A percentile compares a stretch with the other conserved stretches of the same genome.
Conservation (phyloP, 164 flowering plant species). For the Chimonanthus praecox region DNA sequence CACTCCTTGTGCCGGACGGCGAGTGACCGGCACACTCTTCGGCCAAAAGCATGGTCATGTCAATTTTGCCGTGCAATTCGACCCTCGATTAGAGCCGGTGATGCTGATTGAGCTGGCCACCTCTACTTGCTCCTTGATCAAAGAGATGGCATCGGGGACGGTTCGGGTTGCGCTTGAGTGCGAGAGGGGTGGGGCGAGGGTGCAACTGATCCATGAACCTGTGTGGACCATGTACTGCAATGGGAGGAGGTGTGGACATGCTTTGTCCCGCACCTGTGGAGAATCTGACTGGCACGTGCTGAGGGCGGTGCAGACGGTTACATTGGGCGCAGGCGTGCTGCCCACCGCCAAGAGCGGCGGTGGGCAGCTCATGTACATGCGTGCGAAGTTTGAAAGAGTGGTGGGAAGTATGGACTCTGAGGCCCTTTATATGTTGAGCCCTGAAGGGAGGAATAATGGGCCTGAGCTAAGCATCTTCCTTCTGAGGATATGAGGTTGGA, state of each 20-base stretch:
- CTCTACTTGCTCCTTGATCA: conserved; percentile 52
- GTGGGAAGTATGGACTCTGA: conserved; percentile 16
- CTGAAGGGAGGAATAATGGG: conserved; percentile 6
- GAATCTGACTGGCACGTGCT: conserved; percentile 18
- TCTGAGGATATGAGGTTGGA: not conserved
- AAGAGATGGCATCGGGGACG: conserved; percentile 78
- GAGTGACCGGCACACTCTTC: conserved; percentile 74
- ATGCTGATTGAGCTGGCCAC: conserved; percentile 58
- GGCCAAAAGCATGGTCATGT: conserved; percentile 72
- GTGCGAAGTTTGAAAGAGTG: conserved; percentile 13
- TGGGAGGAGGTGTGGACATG: conserved; percentile 18
- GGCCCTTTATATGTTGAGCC: conserved; percentile 15
- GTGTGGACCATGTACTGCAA: conserved; percentile 24
- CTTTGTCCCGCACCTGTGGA: conserved; percentile 18
- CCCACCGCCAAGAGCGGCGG: conserved; percentile 1
- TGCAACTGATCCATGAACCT: conserved; percentile 14
- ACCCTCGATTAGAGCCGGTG: conserved; percentile 52
- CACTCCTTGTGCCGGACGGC: conserved; percentile 41
- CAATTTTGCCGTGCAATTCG: conserved; percentile 62
- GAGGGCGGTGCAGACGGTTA: conserved; percentile 5
- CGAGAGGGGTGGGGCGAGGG: conserved; percentile 25
- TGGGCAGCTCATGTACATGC: conserved; percentile 10
- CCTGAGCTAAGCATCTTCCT: conserved; percentile 10
- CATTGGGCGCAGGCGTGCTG: conserved; percentile 11
- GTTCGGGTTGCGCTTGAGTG: conserved; percentile 78